Evolutionary conservation across 805 yeast genomes (phyloP).

Genomic region (Jamesozyma rosinii): DNA sequence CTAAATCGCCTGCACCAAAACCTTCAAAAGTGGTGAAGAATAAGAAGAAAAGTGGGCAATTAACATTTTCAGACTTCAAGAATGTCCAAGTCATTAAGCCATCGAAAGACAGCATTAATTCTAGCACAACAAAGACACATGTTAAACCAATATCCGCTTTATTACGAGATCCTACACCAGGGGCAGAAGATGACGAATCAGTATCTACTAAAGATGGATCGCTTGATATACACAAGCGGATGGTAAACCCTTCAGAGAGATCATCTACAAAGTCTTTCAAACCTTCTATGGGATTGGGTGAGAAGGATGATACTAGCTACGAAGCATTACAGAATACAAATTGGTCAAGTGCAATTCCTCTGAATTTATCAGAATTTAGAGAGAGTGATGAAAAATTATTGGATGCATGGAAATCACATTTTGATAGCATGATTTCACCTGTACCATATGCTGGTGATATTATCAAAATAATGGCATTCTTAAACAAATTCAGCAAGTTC

Average conservation of each 20-base stretch:
- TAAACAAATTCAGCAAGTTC: constrained; percentile 21
- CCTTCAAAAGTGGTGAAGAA: background rate
- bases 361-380: constrained; percentile 13
- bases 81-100: constrained; percentile 15
- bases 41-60: constrained; percentile 16
- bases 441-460: constrained; percentile 25
- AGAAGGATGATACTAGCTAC: background rate
- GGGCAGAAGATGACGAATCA: background rate
- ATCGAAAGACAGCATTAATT: background rate
- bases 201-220: background rate
- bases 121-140: background rate
- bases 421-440: constrained; percentile 7
- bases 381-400: background rate
- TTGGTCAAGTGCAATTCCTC: constrained; percentile 26
- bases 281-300: background rate
- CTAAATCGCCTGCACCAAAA: background rate
- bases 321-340: constrained; percentile 5
- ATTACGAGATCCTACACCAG: background rate
- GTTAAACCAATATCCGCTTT: background rate
- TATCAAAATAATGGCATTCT: constrained; percentile 24
- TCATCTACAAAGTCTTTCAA: background rate
- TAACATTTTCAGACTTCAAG: constrained; percentile 25
- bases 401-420: background rate
- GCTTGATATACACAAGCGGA: background rate
- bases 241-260: background rate